phyloP scores from a whole-genome alignment of 768 basidiomycete species.

The Pulveroboletus sp. region DNA sequence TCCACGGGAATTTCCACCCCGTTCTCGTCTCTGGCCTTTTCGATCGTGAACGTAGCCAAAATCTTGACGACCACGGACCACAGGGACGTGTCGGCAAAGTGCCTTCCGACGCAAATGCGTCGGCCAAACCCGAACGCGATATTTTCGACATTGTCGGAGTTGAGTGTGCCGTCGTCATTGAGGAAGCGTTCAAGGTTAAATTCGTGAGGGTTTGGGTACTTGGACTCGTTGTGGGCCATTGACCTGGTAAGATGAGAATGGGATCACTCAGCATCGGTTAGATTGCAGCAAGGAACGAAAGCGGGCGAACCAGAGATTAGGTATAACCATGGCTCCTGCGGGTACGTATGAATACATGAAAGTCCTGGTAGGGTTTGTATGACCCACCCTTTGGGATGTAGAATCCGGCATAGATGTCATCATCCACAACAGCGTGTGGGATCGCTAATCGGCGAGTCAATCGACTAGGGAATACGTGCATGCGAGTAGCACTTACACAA shows the following conservation, averaged over 20 bases:
- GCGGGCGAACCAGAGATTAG: slow-evolving; percentile 17
- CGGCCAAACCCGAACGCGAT: slow-evolving; percentile 27
- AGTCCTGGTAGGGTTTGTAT: background rate
- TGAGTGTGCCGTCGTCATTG: slow-evolving; percentile 20
- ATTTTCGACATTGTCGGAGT: slow-evolving; percentile 2
- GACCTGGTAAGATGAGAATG: slow-evolving; percentile 10
- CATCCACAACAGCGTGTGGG: slow-evolving; percentile 32
- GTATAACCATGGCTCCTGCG: slow-evolving; percentile 14
- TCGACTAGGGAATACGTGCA: background rate
- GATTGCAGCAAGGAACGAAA: background rate
- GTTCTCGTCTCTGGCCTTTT: slow-evolving; percentile 13
- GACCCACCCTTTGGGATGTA: slow-evolving; percentile 42
- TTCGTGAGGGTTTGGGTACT: slow-evolving; percentile 35
- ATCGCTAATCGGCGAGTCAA: slow-evolving; percentile 13
- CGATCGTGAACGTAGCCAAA: slow-evolving; percentile 16
- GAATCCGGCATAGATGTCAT: slow-evolving; percentile 44
- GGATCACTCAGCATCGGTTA: background rate
- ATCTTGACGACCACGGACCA: slow-evolving; percentile 21
- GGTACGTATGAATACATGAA: background rate
- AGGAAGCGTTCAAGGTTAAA: slow-evolving; percentile 42
- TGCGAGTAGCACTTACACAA: slow-evolving; percentile 5
- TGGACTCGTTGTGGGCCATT: slow-evolving; percentile 22
- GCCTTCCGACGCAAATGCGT: slow-evolving; percentile 27
- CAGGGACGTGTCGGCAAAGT: slow-evolving; percentile 23
- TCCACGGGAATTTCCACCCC: slow-evolving; percentile 21